Base-by-base conservation (phyloP, 352 stramenopile species). In the Globisporangium polare region DNA sequence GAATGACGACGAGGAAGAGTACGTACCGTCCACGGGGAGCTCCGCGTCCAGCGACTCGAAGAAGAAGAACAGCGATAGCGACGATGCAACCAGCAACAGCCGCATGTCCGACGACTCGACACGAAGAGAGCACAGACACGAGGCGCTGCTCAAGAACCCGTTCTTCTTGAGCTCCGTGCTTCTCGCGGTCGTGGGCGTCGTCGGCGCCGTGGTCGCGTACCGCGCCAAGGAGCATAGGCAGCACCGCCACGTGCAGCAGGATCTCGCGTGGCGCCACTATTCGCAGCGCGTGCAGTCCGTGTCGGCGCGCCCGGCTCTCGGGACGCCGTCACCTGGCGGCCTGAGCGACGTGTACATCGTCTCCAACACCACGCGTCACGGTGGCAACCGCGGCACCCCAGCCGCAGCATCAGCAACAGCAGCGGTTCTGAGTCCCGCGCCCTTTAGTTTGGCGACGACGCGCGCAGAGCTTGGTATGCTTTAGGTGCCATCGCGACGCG, bases 81-180 rank as follows among this genome's bases (percentile, higher is more conserved):
- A 24, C 18, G 15, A 35, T 5, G n/a, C 26, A 8, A 53, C 6
- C 22, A 29, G 29, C 15, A 53, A 18, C 26, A 53, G 26, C 47
- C 47, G 41, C 8, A 17, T 26, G 4, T 5, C 43, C 9, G 17
- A 27, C 17, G 53, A 42, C 17, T n/a, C 53, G 17, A 2, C 53
- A 22, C 41, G 22, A 46, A 8, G 3, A 9, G 18, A 24, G 33
- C 26, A 24, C 8, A 52, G 22, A 2, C 46, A 29, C 53, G 53
- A 66, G 7, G 17, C 35, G 7, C 52, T 80, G 46, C 43, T 75
- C 50, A 75, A 61, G 41, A 80, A 63, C 20, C 79, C 75, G 22
- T 62, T 88, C 17, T 77, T 83, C 42, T 71, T 78, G 26, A 71
- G 62, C 9, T 61, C 64, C 3, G 46, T 79, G 4, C 51, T 80